phyloP scores from a whole-genome alignment of 164 flowering plant genomes.

The Nelumbo lutea region DNA sequence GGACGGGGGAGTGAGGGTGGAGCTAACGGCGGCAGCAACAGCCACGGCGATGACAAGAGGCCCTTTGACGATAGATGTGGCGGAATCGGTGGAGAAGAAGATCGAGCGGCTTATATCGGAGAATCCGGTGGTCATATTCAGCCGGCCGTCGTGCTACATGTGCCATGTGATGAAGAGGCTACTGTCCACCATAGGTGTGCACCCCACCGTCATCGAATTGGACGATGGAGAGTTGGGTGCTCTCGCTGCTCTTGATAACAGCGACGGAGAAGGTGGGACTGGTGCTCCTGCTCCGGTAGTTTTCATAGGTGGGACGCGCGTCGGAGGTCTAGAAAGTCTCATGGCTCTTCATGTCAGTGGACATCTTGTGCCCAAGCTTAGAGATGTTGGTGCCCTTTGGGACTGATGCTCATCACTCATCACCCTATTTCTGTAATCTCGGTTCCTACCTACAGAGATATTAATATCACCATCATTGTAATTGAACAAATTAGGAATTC shows the following conservation, averaged over 20 bases:
- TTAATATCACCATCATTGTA: background rate
- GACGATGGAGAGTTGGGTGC: conserved; percentile 66
- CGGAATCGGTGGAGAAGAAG: conserved; percentile 50
- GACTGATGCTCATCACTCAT: conserved; percentile 2
- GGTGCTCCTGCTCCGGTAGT: conserved; percentile 36
- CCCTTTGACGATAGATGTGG: conserved; percentile 58
- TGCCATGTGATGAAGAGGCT: conserved; percentile 81
- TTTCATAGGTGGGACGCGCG: conserved; percentile 61
- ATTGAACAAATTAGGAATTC: background rate
- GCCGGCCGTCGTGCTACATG: conserved; percentile 69
- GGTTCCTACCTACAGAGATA: background rate
- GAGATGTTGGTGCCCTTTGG: conserved; percentile 58
- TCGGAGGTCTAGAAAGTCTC: conserved; percentile 67
- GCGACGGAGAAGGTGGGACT: conserved; percentile 3
- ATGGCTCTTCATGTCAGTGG: conserved; percentile 66
- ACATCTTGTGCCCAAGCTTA: conserved; percentile 59
- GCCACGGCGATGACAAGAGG: conserved; percentile 18
- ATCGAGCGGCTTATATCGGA: conserved; percentile 67
- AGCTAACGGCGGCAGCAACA: conserved; percentile 26
- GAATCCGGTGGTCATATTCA: conserved; percentile 73
- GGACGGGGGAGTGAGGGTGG: conserved; percentile 42
- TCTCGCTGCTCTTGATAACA: conserved; percentile 28
- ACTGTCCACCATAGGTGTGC: conserved; percentile 53
- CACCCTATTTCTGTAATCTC: background rate
- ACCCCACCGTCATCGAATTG: conserved; percentile 77